Evolutionary conservation across 2,329 filamentous ascomycete genomes (phyloP).

Genomic region (Sporothrix globosa): DNA sequence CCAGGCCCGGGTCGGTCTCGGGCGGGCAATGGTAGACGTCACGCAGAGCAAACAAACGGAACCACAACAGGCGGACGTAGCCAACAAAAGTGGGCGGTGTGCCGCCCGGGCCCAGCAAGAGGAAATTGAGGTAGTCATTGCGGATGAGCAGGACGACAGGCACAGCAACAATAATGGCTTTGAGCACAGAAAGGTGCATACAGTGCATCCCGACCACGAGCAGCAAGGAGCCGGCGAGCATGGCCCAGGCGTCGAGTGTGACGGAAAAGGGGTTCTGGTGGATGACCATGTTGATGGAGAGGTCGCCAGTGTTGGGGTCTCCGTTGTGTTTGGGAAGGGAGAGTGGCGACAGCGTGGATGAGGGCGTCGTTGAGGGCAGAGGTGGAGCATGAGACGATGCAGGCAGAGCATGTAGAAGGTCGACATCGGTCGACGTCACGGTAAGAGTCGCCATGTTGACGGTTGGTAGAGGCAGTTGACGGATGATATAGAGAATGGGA

Average conservation of each 20-base stretch:
- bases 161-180: slow-evolving; percentile 55
- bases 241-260: slow-evolving; percentile 56
- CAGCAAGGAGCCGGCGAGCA: slow-evolving; percentile 50
- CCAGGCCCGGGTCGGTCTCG: slow-evolving; percentile 53
- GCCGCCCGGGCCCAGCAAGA: slow-evolving; percentile 77
- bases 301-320: slow-evolving; percentile 30
- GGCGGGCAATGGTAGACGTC: slow-evolving; percentile 67
- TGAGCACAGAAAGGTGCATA: slow-evolving; percentile 52
- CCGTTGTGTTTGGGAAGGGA: background rate
- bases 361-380: background rate
- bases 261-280: slow-evolving; percentile 57
- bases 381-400: background rate
- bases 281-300: slow-evolving; percentile 49
- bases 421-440: slow-evolving; percentile 28
- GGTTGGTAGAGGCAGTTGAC: too few species aligned
- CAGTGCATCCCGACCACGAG: slow-evolving; percentile 59
- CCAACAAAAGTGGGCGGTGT: slow-evolving; percentile 73
- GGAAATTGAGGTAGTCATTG: slow-evolving; percentile 74
- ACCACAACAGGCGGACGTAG: slow-evolving; percentile 74
- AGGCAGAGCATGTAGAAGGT: slow-evolving; percentile 16
- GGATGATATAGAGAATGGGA: background rate
- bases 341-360: background rate
- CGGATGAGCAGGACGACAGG: slow-evolving; percentile 59
- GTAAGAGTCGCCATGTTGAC: slow-evolving; percentile 31
- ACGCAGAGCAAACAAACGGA: slow-evolving; percentile 71